Evolutionary conservation across 2,329 filamentous ascomycete genomes (phyloP), one percentile per base, ranked within the genome.

Genomic region (Calonectria hongkongensis): DNA sequence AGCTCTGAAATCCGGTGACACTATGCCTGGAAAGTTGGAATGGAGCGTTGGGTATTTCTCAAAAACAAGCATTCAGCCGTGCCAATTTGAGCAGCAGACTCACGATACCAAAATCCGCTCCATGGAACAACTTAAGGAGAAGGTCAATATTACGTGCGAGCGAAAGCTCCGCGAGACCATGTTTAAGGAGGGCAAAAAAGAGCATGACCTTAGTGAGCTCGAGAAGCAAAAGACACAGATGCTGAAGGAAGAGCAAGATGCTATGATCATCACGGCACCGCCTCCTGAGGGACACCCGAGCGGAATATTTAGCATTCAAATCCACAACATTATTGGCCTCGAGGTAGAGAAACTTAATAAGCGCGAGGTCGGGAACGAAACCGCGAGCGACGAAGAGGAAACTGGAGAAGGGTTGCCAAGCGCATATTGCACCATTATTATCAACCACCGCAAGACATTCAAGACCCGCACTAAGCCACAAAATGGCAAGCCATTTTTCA

Each of bases 401-500:
- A 86, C 90, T 12, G 93, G 88, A 18, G 91, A 93, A 5, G 89
- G 91, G 54, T 84, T 94, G 47, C 94, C 93, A 0, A 93, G 92
- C 60, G 88, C 91, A 30, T 95, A 94, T 80, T 94, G 92, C 81
- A 94, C 89, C 39, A 89, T 95, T 76, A 93, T 95, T 51, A 83
- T 95, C 76, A 94, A 95, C 79, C 93, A 95, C 79, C 89, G 89
- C 75, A 94, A 90, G 80, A 86, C 88, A 15, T 95, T 92, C 84
- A 92, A 89, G 77, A 94, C 93, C 2, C 86, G 94, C 18, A 94
- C 93, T 0, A 95, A 95, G 83, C 93, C 94, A 1, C 94, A 94
- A 84, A 95, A 94, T 74, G 89, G 91, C 0, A 94, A 94, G 78
- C 94, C 94, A 0, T 95, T 95, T 82, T 95, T 94, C 86, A 95